phyloP scores from a whole-genome alignment of 2,329 filamentous ascomycete species.

The Hypomyces rosellus region DNA sequence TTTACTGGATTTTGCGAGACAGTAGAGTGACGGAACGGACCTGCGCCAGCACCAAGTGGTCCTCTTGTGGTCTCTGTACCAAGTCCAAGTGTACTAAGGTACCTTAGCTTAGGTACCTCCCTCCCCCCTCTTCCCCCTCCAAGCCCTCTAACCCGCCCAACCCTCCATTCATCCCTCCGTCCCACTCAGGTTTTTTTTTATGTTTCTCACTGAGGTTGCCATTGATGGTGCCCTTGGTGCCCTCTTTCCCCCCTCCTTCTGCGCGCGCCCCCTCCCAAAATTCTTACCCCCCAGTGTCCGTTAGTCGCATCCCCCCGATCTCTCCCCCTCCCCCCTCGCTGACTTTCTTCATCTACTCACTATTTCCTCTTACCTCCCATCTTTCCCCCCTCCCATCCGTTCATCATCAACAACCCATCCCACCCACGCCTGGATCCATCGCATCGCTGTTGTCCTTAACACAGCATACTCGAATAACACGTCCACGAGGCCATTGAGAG shows the following conservation, averaged over 20 bases:
- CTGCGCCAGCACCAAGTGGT: too few relatives aligned
- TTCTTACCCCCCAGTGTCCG: constrained; percentile 11
- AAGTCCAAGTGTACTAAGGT: background rate
- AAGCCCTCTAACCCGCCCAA: background rate
- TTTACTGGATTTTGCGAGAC: background rate
- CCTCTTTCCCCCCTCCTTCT: constrained; percentile 9
- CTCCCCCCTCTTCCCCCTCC: background rate
- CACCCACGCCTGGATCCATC: constrained; percentile 17
- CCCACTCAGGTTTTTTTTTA: background rate
- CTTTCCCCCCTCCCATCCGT: constrained; percentile 16
- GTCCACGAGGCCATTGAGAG: constrained; percentile 24
- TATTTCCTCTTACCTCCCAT: constrained; percentile 14
- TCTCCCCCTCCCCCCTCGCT: constrained; percentile 22
- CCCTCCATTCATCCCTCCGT: background rate
- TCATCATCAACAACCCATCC: constrained; percentile 10
- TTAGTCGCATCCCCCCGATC: constrained; percentile 11
- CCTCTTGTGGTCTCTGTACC: too few relatives aligned
- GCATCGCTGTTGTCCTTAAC: constrained; percentile 20
- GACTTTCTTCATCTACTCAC: constrained; percentile 17
- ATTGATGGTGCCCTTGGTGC: background rate
- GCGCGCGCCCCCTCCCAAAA: constrained; percentile 11
- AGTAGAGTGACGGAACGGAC: too few relatives aligned
- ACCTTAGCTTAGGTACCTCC: background rate
- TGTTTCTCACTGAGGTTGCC: background rate
- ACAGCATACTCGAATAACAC: constrained; percentile 17